These are phyloP conservation scores for Alternaria solani DNA, from an alignment of 2,329 filamentous ascomycete genomes.

Conservation along the genomic window DNA sequence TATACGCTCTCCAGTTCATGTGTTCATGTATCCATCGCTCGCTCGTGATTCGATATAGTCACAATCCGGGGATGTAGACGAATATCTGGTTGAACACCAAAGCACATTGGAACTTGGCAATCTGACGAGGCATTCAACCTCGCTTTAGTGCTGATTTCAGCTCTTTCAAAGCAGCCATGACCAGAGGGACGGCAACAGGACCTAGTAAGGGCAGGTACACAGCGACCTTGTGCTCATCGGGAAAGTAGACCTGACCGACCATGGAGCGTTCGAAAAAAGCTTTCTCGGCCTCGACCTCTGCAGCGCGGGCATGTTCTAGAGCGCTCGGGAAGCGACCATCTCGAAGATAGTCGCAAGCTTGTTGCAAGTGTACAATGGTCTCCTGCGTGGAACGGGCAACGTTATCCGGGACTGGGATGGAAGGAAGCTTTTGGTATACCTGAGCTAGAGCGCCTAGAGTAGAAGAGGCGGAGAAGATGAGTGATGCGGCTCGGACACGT, in stretches of 20 bases:
- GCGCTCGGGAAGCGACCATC: slow-evolving; percentile 70
- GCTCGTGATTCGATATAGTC: neutral
- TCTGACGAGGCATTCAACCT: slow-evolving; percentile 17
- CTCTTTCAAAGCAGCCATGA: slow-evolving; percentile 86
- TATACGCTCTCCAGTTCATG: neutral
- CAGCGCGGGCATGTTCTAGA: slow-evolving; percentile 80
- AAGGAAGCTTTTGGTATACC: slow-evolving; percentile 79
- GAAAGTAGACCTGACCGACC: slow-evolving; percentile 98
- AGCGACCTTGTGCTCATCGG: slow-evolving; percentile 96
- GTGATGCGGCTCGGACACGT: slow-evolving; percentile 83
- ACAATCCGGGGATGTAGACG: neutral
- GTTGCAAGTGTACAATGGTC: slow-evolving; percentile 78
- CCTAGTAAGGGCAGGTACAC: slow-evolving; percentile 93
- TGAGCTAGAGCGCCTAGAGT: slow-evolving; percentile 93
- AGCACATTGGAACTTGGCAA: neutral
- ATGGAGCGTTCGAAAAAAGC: slow-evolving; percentile 99
- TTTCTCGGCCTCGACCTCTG: slow-evolving; percentile 87
- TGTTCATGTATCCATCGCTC: neutral
- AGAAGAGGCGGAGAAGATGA: slow-evolving; percentile 88
- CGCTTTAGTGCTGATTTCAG: slow-evolving; percentile 30
- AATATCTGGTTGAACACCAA: neutral
- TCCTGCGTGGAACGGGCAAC: slow-evolving; percentile 86
- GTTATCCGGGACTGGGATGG: slow-evolving; percentile 87
- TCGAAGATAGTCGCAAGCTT: slow-evolving; percentile 75
- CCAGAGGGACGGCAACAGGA: slow-evolving; percentile 85